Evolutionary conservation across 2,329 filamentous ascomycete genomes (phyloP).

Genomic region (Penicillium griseofulvum): DNA sequence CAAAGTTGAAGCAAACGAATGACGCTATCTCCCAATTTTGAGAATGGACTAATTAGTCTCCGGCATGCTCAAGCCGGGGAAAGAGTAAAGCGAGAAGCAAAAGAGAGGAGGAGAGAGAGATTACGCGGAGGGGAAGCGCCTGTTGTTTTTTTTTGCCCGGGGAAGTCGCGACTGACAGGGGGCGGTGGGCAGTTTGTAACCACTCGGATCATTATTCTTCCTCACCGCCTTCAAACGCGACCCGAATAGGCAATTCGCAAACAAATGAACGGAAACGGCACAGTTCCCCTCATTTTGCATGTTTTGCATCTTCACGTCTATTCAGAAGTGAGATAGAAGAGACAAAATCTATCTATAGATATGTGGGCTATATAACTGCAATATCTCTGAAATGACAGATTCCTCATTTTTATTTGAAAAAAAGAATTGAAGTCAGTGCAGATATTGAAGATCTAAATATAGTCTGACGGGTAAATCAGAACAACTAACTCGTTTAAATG

Average conservation of each 20-base stretch:
- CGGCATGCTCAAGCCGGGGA: constrained; percentile 15
- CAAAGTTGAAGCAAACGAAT: constrained; percentile 5
- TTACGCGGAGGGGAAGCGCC: constrained; percentile 8
- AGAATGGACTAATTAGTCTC: not conserved
- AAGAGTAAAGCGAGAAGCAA: not conserved
- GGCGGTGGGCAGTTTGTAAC: constrained; percentile 20
- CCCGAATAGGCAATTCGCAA: constrained; percentile 33
- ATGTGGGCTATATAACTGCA: too few species aligned
- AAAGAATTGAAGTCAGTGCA: not conserved
- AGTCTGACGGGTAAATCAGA: not conserved
- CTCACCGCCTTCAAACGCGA: constrained; percentile 15
- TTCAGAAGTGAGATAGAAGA: not conserved
- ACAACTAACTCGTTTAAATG: not conserved
- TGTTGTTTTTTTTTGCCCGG: constrained; percentile 24
- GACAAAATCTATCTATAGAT: not conserved
- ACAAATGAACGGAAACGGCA: constrained; percentile 21
- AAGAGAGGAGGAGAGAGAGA: constrained; percentile 8
- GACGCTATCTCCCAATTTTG: not conserved
- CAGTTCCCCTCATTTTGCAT: not conserved
- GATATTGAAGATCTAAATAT: not conserved
- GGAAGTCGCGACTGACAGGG: constrained; percentile 7
- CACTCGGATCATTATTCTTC: constrained; percentile 30
- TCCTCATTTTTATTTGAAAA: not conserved
- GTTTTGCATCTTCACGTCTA: not conserved
- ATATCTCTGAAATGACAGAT: not conserved